phyloP scores from a whole-genome alignment of 2,329 filamentous ascomycete species.

The Pseudocercospora musae region DNA sequence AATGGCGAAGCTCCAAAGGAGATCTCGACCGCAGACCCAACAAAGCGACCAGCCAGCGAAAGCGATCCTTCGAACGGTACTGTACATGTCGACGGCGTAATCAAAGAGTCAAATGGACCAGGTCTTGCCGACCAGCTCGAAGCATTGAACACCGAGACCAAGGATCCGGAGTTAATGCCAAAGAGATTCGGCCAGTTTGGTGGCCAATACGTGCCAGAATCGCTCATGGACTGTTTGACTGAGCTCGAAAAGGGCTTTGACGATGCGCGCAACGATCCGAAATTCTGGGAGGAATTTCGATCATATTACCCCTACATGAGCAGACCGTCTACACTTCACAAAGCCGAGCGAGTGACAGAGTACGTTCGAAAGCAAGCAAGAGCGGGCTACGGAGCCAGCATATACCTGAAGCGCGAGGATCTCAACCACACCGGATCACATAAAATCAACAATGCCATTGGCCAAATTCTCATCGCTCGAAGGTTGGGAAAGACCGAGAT shows the following conservation, averaged over 20 bases:
- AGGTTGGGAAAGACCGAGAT: slow-evolving; percentile 92
- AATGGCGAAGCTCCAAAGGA: slow-evolving; percentile 33
- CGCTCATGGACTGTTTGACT: slow-evolving; percentile 91
- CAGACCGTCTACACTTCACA: slow-evolving; percentile 84
- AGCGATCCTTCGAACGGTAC: slow-evolving; percentile 43
- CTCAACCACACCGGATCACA: slow-evolving; percentile 96
- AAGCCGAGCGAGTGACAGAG: slow-evolving; percentile 83
- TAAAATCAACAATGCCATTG: slow-evolving; percentile 99
- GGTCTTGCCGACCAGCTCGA: slow-evolving; percentile 80
- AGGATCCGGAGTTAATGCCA: slow-evolving; percentile 59
- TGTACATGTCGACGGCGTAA: slow-evolving; percentile 66
- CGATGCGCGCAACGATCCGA: slow-evolving; percentile 76
- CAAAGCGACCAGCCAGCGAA: slow-evolving; percentile 33
- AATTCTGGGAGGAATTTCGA: slow-evolving; percentile 95
- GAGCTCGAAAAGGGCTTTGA: slow-evolving; percentile 91
- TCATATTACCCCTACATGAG: slow-evolving; percentile 98
- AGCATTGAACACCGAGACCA: slow-evolving; percentile 66
- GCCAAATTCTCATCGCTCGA: slow-evolving; percentile 82
- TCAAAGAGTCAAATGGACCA: slow-evolving; percentile 59
- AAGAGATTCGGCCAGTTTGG: slow-evolving; percentile 93
- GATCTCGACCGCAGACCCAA: slow-evolving; percentile 35
- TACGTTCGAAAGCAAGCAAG: slow-evolving; percentile 27
- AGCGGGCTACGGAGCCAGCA: slow-evolving; percentile 79
- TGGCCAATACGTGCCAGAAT: slow-evolving; percentile 95
- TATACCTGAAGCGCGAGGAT: slow-evolving; percentile 97